These are phyloP conservation scores for Phytopythium delawarense DNA, from an alignment of 352 stramenopile genomes.

Conservation along the genomic window DNA sequence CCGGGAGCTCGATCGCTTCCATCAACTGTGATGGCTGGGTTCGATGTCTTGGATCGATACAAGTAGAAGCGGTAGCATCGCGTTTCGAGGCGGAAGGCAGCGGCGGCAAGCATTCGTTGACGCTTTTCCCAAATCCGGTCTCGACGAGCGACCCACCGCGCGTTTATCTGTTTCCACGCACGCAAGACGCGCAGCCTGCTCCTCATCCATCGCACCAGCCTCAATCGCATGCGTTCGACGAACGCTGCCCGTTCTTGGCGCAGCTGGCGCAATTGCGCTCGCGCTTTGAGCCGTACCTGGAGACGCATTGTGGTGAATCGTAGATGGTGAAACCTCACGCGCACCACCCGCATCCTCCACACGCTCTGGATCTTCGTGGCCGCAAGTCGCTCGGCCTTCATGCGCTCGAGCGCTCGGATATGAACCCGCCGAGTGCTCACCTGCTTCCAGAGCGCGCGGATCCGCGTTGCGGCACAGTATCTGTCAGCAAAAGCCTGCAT, in stretches of 20 bases:
- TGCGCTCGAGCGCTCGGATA: conserved; percentile 15
- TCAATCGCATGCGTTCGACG: conserved; percentile 39
- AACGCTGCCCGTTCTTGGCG: conserved; percentile 22
- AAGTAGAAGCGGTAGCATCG: conserved; percentile 27
- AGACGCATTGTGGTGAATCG: conserved; percentile 7
- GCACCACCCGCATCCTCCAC: conserved; percentile 19
- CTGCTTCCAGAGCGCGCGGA: conserved; percentile 41
- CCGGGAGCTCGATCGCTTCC: background rate
- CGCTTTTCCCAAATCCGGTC: conserved; percentile 45
- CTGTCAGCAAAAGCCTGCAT: conserved; percentile 20
- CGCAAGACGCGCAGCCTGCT: conserved; percentile 30
- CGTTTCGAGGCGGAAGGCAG: conserved; percentile 26
- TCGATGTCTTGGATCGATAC: conserved; percentile 14
- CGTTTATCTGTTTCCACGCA: conserved; percentile 50
- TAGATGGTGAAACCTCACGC: conserved; percentile 17
- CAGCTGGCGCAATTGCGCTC: conserved; percentile 28
- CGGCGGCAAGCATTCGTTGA: conserved; percentile 22
- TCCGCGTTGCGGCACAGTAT: conserved; percentile 49
- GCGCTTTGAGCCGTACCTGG: conserved; percentile 30
- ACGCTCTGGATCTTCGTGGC: conserved; percentile 45
- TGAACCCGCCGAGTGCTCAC: conserved; percentile 12
- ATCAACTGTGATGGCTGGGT: background rate
- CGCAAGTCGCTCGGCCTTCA: conserved; percentile 38
- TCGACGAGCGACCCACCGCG: conserved; percentile 29
- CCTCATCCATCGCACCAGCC: conserved; percentile 50